Conservation (phyloP, 129 eudicot genomes). For the Ambrosia trifida region DNA sequence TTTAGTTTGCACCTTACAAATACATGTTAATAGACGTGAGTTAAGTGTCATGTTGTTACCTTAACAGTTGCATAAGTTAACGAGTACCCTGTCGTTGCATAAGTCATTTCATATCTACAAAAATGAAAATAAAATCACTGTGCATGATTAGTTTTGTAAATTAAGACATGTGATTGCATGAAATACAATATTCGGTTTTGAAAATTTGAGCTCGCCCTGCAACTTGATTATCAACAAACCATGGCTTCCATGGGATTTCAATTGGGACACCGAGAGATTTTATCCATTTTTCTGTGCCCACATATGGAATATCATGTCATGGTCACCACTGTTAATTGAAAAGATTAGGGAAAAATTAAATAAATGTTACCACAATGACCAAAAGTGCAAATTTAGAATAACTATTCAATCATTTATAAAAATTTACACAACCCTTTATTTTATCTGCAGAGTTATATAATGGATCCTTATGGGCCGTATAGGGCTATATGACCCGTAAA, state of each 20-base stretch:
- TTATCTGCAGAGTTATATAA: too few relatives aligned
- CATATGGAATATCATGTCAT: slow-evolving; percentile 36
- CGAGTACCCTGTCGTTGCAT: slow-evolving; percentile 5
- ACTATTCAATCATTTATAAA: background rate
- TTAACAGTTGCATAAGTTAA: slow-evolving; percentile 21
- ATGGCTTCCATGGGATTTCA: slow-evolving; percentile 28
- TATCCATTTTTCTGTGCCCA: slow-evolving; percentile 32
- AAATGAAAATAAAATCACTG: background rate
- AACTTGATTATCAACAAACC: slow-evolving; percentile 28
- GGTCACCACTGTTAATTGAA: slow-evolving; percentile 33
- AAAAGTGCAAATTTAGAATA: background rate
- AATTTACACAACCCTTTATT: too few relatives aligned
- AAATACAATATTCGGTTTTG: background rate
- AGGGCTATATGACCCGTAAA: too few relatives aligned
- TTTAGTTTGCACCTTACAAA: background rate
- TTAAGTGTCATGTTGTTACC: slow-evolving; percentile 15
- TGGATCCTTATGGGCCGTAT: too few relatives aligned
- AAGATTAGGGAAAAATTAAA: background rate
- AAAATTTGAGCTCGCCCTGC: slow-evolving; percentile 28
- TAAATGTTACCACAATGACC: background rate
- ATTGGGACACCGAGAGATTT: slow-evolving; percentile 21
- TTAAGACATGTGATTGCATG: background rate
- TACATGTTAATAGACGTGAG: background rate
- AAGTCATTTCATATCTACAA: slow-evolving; percentile 12
- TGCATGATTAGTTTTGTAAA: too few relatives aligned